phyloP scores from a whole-genome alignment of 306 rosid genomes.

The Rosa multiflora region DNA sequence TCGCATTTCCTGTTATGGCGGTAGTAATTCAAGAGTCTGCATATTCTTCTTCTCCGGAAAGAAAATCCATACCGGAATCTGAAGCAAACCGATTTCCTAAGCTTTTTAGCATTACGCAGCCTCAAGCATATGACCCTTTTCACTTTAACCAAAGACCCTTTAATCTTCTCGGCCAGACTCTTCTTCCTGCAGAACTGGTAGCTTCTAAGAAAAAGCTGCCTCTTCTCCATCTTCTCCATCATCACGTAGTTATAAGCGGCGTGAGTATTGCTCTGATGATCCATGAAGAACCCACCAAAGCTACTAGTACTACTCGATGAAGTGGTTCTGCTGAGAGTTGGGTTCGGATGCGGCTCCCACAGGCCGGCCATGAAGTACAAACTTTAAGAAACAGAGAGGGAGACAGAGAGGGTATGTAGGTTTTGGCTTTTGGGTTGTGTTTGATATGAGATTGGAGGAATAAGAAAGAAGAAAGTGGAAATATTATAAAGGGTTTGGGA shows the following conservation, averaged over 20 bases:
- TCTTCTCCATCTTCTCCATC: slow-evolving; percentile 87
- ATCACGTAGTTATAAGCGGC: slow-evolving; percentile 30
- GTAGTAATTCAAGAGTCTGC: slow-evolving; percentile 35
- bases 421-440: not conserved
- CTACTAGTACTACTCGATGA: slow-evolving; percentile 38
- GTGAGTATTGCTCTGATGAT: slow-evolving; percentile 26
- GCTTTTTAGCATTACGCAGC: slow-evolving; percentile 43
- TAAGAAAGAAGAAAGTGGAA: not conserved
- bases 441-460: not conserved
- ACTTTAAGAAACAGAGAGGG: slow-evolving; percentile 5
- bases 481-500: slow-evolving; percentile 5
- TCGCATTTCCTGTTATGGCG: slow-evolving; percentile 18
- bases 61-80: slow-evolving; percentile 51
- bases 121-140: slow-evolving; percentile 47
- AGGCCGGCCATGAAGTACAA: slow-evolving; percentile 23
- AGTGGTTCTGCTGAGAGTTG: slow-evolving; percentile 44
- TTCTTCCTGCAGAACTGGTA: slow-evolving; percentile 69
- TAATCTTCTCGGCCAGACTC: slow-evolving; percentile 52
- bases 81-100: slow-evolving; percentile 41
- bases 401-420: slow-evolving; percentile 6
- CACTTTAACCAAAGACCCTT: slow-evolving; percentile 50
- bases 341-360: slow-evolving; percentile 32
- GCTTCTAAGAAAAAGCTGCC: slow-evolving; percentile 78
- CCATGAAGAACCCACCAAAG: not conserved
- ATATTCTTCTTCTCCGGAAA: slow-evolving; percentile 57